These are phyloP conservation scores for Suillus plorans DNA, from an alignment of 768 basidiomycete species.

Conservation along the genomic window DNA sequence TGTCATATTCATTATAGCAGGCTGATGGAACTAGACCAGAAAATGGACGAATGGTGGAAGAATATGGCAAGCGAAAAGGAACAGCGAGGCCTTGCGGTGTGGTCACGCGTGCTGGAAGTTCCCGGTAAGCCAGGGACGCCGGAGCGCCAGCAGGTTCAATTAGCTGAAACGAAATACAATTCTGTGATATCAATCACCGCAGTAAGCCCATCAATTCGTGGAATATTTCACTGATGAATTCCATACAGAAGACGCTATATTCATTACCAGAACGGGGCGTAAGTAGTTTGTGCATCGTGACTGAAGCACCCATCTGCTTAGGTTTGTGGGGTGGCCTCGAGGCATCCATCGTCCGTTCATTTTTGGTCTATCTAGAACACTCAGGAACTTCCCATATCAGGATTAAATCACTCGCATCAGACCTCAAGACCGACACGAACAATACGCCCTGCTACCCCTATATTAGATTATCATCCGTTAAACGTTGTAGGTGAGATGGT, in stretches of 20 bases:
- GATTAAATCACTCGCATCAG: background rate
- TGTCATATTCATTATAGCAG: too few relatives aligned
- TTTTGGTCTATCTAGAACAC: background rate
- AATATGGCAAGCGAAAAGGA: too few relatives aligned
- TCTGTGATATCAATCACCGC: background rate
- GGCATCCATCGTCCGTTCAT: background rate
- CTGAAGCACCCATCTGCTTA: background rate
- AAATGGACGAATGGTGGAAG: too few relatives aligned
- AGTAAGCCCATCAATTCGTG: background rate
- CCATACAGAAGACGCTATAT: background rate
- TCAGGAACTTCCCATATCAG: background rate
- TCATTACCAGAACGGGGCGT: background rate
- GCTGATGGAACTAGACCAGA: too few relatives aligned
- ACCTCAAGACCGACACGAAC: background rate
- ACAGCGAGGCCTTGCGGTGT: too few relatives aligned
- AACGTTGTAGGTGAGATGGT: conserved; percentile 5
- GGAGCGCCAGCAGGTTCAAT: too few relatives aligned
- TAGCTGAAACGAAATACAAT: background rate
- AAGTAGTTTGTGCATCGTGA: background rate
- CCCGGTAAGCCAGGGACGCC: too few relatives aligned
- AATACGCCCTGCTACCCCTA: background rate
- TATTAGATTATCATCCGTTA: background rate
- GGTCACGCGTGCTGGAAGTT: too few relatives aligned
- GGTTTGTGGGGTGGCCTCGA: conserved; percentile 5
- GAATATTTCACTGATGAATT: background rate